These are phyloP conservation scores for Rutstroemia sp. DNA, from an alignment of 2,329 filamentous ascomycete species.

Conservation along the genomic window DNA sequence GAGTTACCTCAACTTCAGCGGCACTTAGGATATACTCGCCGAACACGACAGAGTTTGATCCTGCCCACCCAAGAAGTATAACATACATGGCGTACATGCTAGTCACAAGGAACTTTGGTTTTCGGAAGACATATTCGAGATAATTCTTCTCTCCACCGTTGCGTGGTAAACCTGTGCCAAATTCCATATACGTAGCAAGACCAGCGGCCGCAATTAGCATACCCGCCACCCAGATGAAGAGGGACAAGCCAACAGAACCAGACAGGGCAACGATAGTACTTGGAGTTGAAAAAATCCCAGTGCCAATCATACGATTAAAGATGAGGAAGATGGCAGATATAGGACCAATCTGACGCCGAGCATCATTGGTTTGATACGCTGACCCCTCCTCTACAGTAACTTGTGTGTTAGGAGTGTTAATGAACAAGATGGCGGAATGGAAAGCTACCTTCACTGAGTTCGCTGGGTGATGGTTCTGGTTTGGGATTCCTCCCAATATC, in stretches of 20 bases:
- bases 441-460: constrained; percentile 1
- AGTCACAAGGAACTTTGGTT: constrained; percentile 53
- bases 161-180: constrained; percentile 55
- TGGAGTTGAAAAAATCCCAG: constrained; percentile 60
- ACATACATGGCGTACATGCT: constrained; percentile 55
- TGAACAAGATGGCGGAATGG: background rate
- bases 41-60: constrained; percentile 61
- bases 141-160: constrained; percentile 64
- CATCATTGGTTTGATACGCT: constrained; percentile 7
- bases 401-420: background rate
- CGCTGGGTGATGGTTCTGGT: background rate
- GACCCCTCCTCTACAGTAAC: background rate
- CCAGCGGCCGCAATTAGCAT: constrained; percentile 55
- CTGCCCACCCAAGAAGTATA: constrained; percentile 57
- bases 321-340: constrained; percentile 50
- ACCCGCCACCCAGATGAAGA: constrained; percentile 57
- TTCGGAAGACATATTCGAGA: constrained; percentile 55
- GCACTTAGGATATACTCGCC: constrained; percentile 64
- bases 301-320: constrained; percentile 60
- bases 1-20: constrained; percentile 50
- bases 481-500: background rate
- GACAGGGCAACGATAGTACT: constrained; percentile 48
- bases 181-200: constrained; percentile 59
- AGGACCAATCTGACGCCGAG: constrained; percentile 46
- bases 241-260: constrained; percentile 53